phyloP scores from a whole-genome alignment of 495 filamentous ascomycete species.

The Apiosordaria backusii region DNA sequence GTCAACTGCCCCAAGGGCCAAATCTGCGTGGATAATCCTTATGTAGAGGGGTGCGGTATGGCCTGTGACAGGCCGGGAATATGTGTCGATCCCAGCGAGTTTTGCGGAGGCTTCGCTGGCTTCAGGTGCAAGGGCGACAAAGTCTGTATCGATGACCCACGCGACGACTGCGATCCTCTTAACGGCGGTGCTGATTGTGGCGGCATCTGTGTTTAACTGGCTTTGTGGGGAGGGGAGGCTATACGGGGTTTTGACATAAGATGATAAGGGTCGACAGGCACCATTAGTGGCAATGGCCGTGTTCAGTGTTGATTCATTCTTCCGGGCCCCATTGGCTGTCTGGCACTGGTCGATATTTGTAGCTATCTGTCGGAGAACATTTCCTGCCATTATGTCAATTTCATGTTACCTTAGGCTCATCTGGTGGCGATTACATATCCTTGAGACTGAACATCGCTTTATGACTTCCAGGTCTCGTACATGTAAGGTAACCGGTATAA shows the following conservation, averaged over 20 bases:
- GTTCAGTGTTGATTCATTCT: no score
- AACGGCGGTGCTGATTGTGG: slow-evolving; percentile 32
- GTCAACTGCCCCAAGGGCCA: slow-evolving; percentile 18
- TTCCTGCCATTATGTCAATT: no score
- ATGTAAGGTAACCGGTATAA: no score
- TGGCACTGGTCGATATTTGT: no score
- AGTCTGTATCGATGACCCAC: slow-evolving; percentile 32
- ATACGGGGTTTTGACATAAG: background rate
- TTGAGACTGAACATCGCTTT: no score
- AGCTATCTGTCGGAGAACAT: no score
- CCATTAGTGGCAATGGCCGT: no score
- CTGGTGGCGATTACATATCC: no score
- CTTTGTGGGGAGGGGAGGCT: no score
- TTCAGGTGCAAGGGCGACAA: slow-evolving; percentile 23
- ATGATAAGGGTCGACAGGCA: background rate
- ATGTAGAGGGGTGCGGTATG: slow-evolving; percentile 28
- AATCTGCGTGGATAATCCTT: slow-evolving; percentile 32
- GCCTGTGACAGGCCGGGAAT: slow-evolving; percentile 32
- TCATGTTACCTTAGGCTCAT: no score
- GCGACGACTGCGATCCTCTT: slow-evolving; percentile 28
- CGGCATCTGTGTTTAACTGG: slow-evolving; percentile 27
- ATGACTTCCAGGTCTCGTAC: no score
- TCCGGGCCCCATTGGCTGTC: no score
- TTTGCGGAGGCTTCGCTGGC: slow-evolving; percentile 34
- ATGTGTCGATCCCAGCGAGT: slow-evolving; percentile 25